Percentiles rank a stretch among this genome's conserved stretches.
These are phyloP conservation scores for Cyanidioschyzon merolae DNA, from an alignment of 23 red algal species.

Conservation along the genomic window DNA sequence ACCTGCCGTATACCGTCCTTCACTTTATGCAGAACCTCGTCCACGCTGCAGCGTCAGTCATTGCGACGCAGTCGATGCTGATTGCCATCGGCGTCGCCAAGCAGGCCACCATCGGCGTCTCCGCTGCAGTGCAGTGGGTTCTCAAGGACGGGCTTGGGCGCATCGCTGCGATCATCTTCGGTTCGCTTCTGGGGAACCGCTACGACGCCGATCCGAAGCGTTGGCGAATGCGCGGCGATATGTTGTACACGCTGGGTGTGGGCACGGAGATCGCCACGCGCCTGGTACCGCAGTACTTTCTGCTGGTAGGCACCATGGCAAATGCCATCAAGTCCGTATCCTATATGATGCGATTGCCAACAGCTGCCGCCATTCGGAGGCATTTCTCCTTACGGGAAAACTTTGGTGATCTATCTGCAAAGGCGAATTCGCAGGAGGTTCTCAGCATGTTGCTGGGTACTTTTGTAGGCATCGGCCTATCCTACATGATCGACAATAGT, in stretches of 20 bases:
- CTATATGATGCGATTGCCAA: slow-evolving; percentile 36
- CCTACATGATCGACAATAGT: not conserved
- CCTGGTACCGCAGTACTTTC: slow-evolving; percentile 12
- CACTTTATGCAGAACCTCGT: slow-evolving; percentile 32
- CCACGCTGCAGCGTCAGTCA: slow-evolving; percentile 10
- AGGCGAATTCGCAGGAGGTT: slow-evolving; percentile 29
- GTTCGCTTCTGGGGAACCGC: slow-evolving; percentile 22
- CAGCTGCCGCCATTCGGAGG: slow-evolving; percentile 21
- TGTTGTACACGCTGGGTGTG: slow-evolving; percentile 24
- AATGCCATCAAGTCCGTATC: slow-evolving; percentile 28
- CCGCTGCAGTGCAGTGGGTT: slow-evolving; percentile 23
- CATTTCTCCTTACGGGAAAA: slow-evolving; percentile 28
- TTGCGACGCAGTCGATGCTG: slow-evolving; percentile 25
- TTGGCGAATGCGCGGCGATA: slow-evolving; percentile 29
- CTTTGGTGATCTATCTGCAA: slow-evolving; percentile 30
- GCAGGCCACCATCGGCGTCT: slow-evolving; percentile 15
- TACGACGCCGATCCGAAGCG: slow-evolving; percentile 33
- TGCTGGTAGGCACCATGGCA: slow-evolving; percentile 19
- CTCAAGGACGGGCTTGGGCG: slow-evolving; percentile 27
- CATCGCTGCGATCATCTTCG: slow-evolving; percentile 24
- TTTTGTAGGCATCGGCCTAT: slow-evolving; percentile 21
- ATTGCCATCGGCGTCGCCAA: slow-evolving; percentile 13
- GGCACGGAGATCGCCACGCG: slow-evolving; percentile 22
- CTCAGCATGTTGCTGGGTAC: slow-evolving; percentile 25
- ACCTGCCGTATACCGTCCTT: slow-evolving; percentile 23